Evolutionary conservation across 2,329 filamentous ascomycete genomes (phyloP).

Genomic region (Aspergillus japonicus): DNA sequence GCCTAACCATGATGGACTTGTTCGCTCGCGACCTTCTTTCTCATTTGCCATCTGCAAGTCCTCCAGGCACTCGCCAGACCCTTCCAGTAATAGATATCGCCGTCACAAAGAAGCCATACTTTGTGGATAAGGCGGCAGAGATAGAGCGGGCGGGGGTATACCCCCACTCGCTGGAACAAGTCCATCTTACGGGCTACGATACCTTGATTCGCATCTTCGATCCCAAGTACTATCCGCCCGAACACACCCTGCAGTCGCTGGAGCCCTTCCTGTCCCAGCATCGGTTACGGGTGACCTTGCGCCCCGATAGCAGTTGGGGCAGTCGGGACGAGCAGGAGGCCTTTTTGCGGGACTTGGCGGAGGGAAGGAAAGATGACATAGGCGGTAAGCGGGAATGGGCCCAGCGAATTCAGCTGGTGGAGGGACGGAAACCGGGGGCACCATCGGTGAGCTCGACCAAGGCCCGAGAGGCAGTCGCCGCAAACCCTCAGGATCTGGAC

Average conservation of each 20-base stretch:
- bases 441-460: slow-evolving; percentile 45
- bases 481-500: slow-evolving; percentile 32
- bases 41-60: slow-evolving; percentile 22
- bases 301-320: slow-evolving; percentile 44
- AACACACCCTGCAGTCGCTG: slow-evolving; percentile 43
- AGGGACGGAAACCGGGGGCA: slow-evolving; percentile 37
- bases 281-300: slow-evolving; percentile 45
- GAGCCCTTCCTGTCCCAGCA: slow-evolving; percentile 44
- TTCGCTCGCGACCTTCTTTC: slow-evolving; percentile 46
- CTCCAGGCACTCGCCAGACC: slow-evolving; percentile 10
- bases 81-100: slow-evolving; percentile 46
- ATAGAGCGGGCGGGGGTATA: slow-evolving; percentile 43
- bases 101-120: slow-evolving; percentile 50
- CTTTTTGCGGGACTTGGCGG: slow-evolving; percentile 39
- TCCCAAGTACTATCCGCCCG: slow-evolving; percentile 49
- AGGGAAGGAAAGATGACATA: slow-evolving; percentile 36
- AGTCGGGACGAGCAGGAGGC: slow-evolving; percentile 38
- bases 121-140: slow-evolving; percentile 47
- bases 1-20: slow-evolving; percentile 50
- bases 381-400: slow-evolving; percentile 46
- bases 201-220: slow-evolving; percentile 51
- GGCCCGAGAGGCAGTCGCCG: slow-evolving; percentile 38
- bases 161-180: slow-evolving; percentile 39
- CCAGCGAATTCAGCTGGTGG: slow-evolving; percentile 41
- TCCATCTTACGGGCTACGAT: slow-evolving; percentile 51